phyloP scores from a whole-genome alignment of 805 yeast species.

The Barnettozyma populi region DNA sequence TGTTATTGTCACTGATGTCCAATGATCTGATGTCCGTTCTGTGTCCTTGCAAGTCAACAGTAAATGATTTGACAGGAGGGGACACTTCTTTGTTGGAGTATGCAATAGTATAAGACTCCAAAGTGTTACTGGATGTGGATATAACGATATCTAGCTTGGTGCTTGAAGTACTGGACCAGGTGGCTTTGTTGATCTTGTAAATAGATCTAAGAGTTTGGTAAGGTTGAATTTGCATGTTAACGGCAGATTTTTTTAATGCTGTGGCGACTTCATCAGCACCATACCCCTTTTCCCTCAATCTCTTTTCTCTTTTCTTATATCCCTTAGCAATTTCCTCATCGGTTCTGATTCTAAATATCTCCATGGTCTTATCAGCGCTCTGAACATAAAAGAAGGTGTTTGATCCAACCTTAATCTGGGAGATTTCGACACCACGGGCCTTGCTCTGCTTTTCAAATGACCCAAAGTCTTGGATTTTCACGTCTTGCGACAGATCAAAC shows the following conservation, averaged over 20 bases:
- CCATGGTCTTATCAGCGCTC: constrained; percentile 76
- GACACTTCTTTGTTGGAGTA: constrained; percentile 51
- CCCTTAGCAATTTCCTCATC: constrained; percentile 77
- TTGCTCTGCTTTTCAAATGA: constrained; percentile 69
- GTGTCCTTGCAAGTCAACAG: constrained; percentile 78
- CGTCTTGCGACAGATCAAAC: constrained; percentile 45
- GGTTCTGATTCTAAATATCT: constrained; percentile 70
- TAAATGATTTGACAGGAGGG: constrained; percentile 41
- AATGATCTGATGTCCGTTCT: constrained; percentile 83
- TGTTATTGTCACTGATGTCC: constrained; percentile 76
- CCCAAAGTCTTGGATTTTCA: constrained; percentile 56
- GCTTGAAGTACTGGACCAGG: constrained; percentile 51
- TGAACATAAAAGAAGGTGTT: constrained; percentile 55
- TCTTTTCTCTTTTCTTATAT: constrained; percentile 65
- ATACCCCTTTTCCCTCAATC: constrained; percentile 68
- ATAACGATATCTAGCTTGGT: constrained; percentile 55
- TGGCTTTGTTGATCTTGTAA: constrained; percentile 57
- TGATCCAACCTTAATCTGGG: constrained; percentile 40
- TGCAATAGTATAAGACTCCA: constrained; percentile 65
- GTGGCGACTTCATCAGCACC: constrained; percentile 52
- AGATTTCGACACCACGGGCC: constrained; percentile 57
- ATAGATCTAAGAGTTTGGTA: constrained; percentile 60
- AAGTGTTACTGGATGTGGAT: constrained; percentile 65
- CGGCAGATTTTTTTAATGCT: constrained; percentile 41
- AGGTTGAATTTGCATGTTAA: constrained; percentile 60